Conservation (phyloP, 306 rosid species). For the Cucumis sativus region DNA sequence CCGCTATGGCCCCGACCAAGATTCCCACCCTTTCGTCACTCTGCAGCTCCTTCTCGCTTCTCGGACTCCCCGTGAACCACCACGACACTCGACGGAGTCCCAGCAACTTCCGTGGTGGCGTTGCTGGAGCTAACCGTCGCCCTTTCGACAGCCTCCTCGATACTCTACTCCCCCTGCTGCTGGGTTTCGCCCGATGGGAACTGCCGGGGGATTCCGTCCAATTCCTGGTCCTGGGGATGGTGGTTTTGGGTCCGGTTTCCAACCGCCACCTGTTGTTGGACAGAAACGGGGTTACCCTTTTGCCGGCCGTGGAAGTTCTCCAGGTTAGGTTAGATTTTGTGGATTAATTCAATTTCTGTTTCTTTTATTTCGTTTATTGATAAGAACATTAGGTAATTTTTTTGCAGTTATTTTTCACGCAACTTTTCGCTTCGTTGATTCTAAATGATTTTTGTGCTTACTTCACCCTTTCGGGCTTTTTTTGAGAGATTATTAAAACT, state of each 20-base stretch:
- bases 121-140: constrained; percentile 15
- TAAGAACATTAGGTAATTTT: background rate
- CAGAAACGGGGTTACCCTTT: constrained; percentile 72
- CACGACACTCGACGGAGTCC: constrained; percentile 39
- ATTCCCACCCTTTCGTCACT: constrained; percentile 33
- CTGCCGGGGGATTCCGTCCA: constrained; percentile 24
- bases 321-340: constrained; percentile 29
- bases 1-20: constrained; percentile 46
- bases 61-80: constrained; percentile 48
- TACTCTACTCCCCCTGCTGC: constrained; percentile 36
- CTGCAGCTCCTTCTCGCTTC: constrained; percentile 52
- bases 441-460: background rate
- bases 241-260: constrained; percentile 32
- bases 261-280: constrained; percentile 39
- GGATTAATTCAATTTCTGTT: background rate
- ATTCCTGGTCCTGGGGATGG: constrained; percentile 13
- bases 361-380: background rate
- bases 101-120: constrained; percentile 24
- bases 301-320: constrained; percentile 50
- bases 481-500: background rate
- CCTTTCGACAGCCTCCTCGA: constrained; percentile 48
- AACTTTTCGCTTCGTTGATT: background rate
- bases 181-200: constrained; percentile 31
- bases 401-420: background rate
- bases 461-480: background rate